Evolutionary conservation across 1,284 basidiomycete species (phyloP).

Genomic region (Cutaneotrichosporon curvatum): DNA sequence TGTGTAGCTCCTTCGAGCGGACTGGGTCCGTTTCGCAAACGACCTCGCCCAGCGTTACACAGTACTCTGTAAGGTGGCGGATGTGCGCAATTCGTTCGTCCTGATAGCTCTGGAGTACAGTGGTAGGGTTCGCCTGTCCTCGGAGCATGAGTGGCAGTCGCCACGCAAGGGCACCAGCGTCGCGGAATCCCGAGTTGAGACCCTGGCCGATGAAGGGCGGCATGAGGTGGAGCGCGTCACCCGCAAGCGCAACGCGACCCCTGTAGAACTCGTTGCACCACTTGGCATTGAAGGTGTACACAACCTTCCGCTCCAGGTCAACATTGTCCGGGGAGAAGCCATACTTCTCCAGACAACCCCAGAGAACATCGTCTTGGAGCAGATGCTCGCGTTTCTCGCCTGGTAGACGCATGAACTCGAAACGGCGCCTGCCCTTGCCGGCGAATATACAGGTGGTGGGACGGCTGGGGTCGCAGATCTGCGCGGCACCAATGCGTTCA

Average conservation of each 20-base stretch:
- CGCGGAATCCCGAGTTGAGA: constrained; percentile 22
- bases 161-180: constrained; percentile 19
- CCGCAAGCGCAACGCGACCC: constrained; percentile 13
- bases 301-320: constrained; percentile 19
- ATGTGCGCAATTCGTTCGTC: constrained; percentile 17
- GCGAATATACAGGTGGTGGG: constrained; percentile 18
- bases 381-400: constrained; percentile 11
- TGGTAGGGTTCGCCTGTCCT: constrained; percentile 2
- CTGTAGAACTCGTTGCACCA: constrained; percentile 20
- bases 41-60: constrained; percentile 17
- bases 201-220: constrained; percentile 25
- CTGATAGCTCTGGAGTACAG: constrained; percentile 15
- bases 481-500: constrained; percentile 3
- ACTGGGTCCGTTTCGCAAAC: constrained; percentile 18
- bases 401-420: constrained; percentile 22
- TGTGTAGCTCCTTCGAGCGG: constrained; percentile 10
- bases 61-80: constrained; percentile 9
- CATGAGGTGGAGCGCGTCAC: constrained; percentile 20
- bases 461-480: constrained; percentile 20
- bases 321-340: constrained; percentile 16
- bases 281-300: constrained; percentile 21
- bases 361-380: constrained; percentile 9
- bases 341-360: constrained; percentile 11
- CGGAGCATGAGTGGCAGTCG: constrained; percentile 13
- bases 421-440: constrained; percentile 14